Evolutionary conservation across 129 eudicot species (phyloP).

Genomic region (Rutidosis leptorrhynchoides): DNA sequence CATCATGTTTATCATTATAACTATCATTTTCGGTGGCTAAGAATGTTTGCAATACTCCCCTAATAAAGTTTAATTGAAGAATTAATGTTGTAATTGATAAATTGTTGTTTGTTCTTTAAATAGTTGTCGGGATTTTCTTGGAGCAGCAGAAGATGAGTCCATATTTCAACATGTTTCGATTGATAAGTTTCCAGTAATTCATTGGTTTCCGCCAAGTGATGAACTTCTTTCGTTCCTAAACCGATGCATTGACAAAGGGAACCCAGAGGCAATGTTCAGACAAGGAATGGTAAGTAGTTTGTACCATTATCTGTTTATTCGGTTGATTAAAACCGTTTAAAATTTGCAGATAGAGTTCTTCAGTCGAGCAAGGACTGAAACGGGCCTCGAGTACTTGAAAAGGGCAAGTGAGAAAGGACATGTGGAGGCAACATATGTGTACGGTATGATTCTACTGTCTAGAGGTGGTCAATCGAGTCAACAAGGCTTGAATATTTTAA

Average conservation of each 20-base stretch:
- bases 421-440: constrained; percentile 43
- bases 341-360: constrained; percentile 38
- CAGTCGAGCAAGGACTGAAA: constrained; percentile 31
- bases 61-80: neutral
- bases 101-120: neutral
- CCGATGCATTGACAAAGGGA: constrained; percentile 38
- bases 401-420: constrained; percentile 45
- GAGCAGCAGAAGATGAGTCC: constrained; percentile 44
- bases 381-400: constrained; percentile 42
- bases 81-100: constrained; percentile 3
- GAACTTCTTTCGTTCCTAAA: constrained; percentile 37
- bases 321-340: neutral
- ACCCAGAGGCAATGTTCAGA: constrained; percentile 47
- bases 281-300: constrained; percentile 43
- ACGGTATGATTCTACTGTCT: constrained; percentile 42
- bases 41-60: neutral
- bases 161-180: constrained; percentile 41
- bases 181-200: constrained; percentile 42
- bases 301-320: neutral
- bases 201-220: constrained; percentile 34
- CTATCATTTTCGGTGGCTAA: neutral
- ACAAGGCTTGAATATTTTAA: constrained; percentile 34
- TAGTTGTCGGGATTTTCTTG: constrained; percentile 44
- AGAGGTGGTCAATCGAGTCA: constrained; percentile 40
- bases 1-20: neutral